Base-by-base conservation (phyloP, 441 rosid species). In the Cnidoscolus chayamansa region DNA sequence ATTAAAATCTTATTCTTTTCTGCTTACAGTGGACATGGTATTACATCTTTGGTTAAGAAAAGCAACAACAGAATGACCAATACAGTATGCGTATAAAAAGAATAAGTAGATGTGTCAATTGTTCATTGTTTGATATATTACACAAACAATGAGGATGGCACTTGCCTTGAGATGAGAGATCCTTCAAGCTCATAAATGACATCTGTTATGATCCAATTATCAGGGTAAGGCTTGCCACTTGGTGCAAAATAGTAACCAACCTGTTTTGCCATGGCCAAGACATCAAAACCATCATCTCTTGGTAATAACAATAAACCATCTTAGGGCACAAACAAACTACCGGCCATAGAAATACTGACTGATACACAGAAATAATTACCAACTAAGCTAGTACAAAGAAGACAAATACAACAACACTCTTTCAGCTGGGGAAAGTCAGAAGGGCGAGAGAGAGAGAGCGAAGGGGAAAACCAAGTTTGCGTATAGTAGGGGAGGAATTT, bases 191-290 rank as follows among this genome's bases (percentile, higher is more conserved):
- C 98, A 68, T 90, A 93, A 73, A 95, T 79, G 82, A 95, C 48
- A 84, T 95, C 99, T 7, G 99, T 93, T 74, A 91, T 85, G 74
- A 93, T 95, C 99, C 99, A 95, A 76, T 93, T 95, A 85, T 95
- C 96, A 81, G 99, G 99, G 79, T 95, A 95, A 78, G 98, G 97
- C 85, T 95, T 95, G 79, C 98, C 97, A 78, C 99, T 92, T 43
- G 98, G 97, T 32, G 99, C 98, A 84, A 89, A 85, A 83, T 86
- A 95, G 79, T 91, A 91, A 71, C 99, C 99, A 83, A 91, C 97
- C 99, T 95, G 84, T 68, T 55, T 76, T 65, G 65, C 63, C 71
- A 76, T 72, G 80, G 53, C 65, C 84, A 62, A 83, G 65, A 84
- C 47, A 72, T 53, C 58, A 53, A 68, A 74, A 79, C 56, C 63